Conservation (phyloP, 768 basidiomycete genomes). For the Rhizopogon rudus region DNA sequence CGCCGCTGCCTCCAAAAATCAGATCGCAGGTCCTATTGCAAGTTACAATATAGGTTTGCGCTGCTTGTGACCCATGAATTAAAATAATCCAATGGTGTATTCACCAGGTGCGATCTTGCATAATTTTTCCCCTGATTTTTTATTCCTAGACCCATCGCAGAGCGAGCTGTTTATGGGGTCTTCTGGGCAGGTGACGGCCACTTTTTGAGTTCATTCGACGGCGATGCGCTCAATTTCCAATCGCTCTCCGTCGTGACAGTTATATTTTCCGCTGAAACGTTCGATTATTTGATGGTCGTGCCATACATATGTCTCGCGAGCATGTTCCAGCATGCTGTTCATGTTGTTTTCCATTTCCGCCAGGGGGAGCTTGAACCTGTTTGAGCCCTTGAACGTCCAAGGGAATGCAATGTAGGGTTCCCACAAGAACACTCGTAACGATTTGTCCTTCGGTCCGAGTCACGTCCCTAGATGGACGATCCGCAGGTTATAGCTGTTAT, state of each 20-base stretch:
- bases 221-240: slow-evolving; percentile 1
- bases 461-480: neutral
- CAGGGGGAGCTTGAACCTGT: neutral
- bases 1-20: slow-evolving; percentile 3
- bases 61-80: neutral
- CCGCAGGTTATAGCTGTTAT: neutral
- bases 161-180: neutral
- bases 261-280: neutral
- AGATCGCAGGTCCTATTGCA: neutral
- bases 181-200: neutral
- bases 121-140: neutral
- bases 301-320: neutral
- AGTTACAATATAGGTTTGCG: neutral
- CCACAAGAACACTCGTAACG: neutral
- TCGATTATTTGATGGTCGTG: neutral
- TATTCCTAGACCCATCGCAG: neutral
- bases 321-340: slow-evolving; percentile 1
- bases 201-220: neutral
- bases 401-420: neutral
- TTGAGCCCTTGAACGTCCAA: neutral
- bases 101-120: neutral
- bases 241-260: neutral
- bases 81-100: neutral
- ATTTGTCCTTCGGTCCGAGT: neutral
- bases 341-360: slow-evolving; percentile 1